A percentile compares a stretch with the other conserved stretches of the same genome.
phyloP scores from a whole-genome alignment of 148 eudicot genomes.

The Rhododendron mucronatum region DNA sequence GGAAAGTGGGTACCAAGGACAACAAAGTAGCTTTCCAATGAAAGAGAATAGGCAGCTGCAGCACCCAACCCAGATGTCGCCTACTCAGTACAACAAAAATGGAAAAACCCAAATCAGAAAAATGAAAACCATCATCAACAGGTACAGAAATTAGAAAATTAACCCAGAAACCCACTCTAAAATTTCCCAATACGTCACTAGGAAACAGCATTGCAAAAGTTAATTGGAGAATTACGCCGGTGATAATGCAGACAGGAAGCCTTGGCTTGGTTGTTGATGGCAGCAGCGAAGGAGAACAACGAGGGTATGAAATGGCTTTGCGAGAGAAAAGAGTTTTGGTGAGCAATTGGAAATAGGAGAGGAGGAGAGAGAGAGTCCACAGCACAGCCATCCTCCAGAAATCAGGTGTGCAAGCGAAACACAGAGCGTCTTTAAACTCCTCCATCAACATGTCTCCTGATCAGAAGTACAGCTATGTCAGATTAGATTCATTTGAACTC shows the following conservation, averaged over 20 bases:
- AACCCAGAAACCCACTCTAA: neutral
- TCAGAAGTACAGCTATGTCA: neutral
- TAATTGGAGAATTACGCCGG: constrained; percentile 46
- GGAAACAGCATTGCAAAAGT: neutral
- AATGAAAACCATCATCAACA: neutral
- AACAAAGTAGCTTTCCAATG: constrained; percentile 69
- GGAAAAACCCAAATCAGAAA: neutral
- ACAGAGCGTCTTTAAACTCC: constrained; percentile 25
- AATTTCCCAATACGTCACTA: neutral
- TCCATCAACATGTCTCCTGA: constrained; percentile 18
- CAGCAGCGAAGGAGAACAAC: constrained; percentile 15
- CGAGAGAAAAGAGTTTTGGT: constrained; percentile 11
- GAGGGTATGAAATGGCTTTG: constrained; percentile 17
- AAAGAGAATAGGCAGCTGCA: constrained; percentile 66
- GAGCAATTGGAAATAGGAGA: constrained; percentile 41
- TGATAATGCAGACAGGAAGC: constrained; percentile 65
- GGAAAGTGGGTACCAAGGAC: constrained; percentile 48
- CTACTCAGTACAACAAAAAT: constrained; percentile 27
- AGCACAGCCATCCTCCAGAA: constrained; percentile 62
- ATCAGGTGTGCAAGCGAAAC: constrained; percentile 33
- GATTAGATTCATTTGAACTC: neutral
- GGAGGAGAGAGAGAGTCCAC: constrained; percentile 54
- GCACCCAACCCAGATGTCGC: constrained; percentile 95
- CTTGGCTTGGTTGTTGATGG: neutral
- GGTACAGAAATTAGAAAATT: neutral